A percentile compares a stretch with the other conserved stretches of the same genome.
These are phyloP conservation scores for Salix caprea DNA, from an alignment of 345 rosid genomes.

Conservation along the genomic window DNA sequence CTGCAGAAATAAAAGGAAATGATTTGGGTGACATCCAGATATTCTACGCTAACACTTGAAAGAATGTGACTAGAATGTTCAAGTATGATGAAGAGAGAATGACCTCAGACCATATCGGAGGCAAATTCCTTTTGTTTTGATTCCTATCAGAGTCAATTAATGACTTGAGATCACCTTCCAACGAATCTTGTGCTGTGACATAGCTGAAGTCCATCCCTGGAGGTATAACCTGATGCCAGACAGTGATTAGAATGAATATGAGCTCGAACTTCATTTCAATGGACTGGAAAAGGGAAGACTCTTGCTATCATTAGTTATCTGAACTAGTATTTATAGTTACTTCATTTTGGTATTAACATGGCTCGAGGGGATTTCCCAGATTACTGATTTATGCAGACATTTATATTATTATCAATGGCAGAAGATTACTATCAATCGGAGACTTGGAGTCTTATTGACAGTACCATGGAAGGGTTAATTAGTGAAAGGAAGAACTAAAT, in stretches of 20 bases:
- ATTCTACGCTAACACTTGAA: too few species aligned
- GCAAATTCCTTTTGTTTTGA: conserved; percentile 62
- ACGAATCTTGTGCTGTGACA: conserved; percentile 45
- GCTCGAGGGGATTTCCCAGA: neutral
- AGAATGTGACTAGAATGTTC: too few species aligned
- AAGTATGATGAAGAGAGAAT: conserved; percentile 4
- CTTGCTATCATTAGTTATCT: neutral
- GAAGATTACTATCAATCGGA: neutral
- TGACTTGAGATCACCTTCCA: conserved; percentile 54
- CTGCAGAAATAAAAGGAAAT: too few species aligned
- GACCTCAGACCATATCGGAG: conserved; percentile 88
- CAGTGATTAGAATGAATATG: neutral
- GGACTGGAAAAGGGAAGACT: neutral
- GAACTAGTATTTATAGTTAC: neutral
- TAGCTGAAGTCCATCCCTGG: conserved; percentile 74
- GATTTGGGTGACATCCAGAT: neutral
- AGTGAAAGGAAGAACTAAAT: neutral
- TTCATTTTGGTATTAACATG: neutral
- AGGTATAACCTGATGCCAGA: conserved; percentile 49
- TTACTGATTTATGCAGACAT: too few species aligned
- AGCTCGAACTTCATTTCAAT: neutral
- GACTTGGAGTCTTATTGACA: neutral
- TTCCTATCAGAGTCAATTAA: conserved; percentile 52
- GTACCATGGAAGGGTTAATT: neutral
- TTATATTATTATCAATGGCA: neutral